Evolutionary conservation across 78 protist species (phyloP), one percentile per base, ranked within the genome.

Genomic region (Emiliania huxleyi): DNA sequence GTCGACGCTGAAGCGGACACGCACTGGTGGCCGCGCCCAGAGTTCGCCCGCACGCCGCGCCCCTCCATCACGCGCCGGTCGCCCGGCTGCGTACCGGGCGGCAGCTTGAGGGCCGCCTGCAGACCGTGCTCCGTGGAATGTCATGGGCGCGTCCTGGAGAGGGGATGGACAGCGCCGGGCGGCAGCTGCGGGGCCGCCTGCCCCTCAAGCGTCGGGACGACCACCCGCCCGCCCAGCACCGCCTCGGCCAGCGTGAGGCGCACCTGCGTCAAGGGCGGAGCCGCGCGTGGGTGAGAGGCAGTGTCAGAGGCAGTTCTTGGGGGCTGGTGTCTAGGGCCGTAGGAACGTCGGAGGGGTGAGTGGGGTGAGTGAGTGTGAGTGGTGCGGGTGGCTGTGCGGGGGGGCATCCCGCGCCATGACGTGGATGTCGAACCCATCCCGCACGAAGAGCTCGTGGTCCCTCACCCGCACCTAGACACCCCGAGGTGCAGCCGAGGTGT

Each of bases 21-120:
- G 93, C 87, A 94, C 91, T 94, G 95, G 45, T 95, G 87, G 18
- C 98, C 98, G 8, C 5, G 42, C 4, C 37, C 49, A 12, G 38
- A 19, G 42, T 83, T 46, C 37, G 52, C 45, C 37, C 87, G 52
- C n/a, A 96, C 29, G 49, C 98, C 98, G 46, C 75, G 95, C 35
- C 93, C 93, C n/a, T 87, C 55, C 88, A 96, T 73, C 33, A 95
- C 95, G 55, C 91, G 84, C 93, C 92, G 91, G 81, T 94, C 97
- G 91, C 90, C 92, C 44, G 97, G 97, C 73, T 96, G 97, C 35
- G 97, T 96, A 2, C 98, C 97, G 26, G 94, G 55, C 23, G 98
- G 91, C 38, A 97, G 96, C 73, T 91, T 92, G 33, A 96, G 56
- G 33, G 79, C 92, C 1, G n/a, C n/a, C n/a, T n/a, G n/a, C n/a